A percentile compares a stretch with the other conserved stretches of the same genome.
phyloP scores from a whole-genome alignment of 1,284 basidiomycete species.

The Omphalotus olearius region DNA sequence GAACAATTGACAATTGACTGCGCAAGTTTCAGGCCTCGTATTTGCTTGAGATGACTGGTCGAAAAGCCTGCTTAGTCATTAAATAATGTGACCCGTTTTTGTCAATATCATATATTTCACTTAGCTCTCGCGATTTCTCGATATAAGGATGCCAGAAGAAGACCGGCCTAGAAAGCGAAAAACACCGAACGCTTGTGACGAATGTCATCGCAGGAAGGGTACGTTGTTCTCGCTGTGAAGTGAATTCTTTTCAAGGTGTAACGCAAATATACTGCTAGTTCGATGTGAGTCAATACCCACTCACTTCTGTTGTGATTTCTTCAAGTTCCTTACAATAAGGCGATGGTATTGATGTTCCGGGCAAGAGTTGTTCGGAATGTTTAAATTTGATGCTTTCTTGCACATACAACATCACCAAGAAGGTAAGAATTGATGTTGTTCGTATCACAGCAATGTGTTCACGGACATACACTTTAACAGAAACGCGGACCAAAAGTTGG shows the following conservation, averaged over 20 bases:
- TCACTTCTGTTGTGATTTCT: too few relatives aligned
- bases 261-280: too few relatives aligned
- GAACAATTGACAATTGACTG: too few relatives aligned
- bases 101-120: too few relatives aligned
- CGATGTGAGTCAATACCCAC: too few relatives aligned
- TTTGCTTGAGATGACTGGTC: too few relatives aligned
- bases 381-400: constrained; percentile 14
- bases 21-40: too few relatives aligned
- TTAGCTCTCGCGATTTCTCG: too few relatives aligned
- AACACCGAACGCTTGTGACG: not conserved
- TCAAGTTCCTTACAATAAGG: not conserved
- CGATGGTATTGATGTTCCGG: constrained; percentile 16
- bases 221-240: not conserved
- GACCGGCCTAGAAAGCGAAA: not conserved
- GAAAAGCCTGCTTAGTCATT: too few relatives aligned
- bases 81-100: too few relatives aligned
- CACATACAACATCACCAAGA: constrained; percentile 13
- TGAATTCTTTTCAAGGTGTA: too few relatives aligned
- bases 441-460: not conserved
- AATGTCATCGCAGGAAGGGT: constrained; percentile 1
- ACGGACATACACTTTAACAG: constrained; percentile 2
- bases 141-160: too few relatives aligned
- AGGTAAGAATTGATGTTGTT: constrained; percentile 5
- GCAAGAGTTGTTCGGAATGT: constrained; percentile 18
- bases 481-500: constrained; percentile 11